Evolutionary conservation across 768 basidiomycete species (phyloP).

Genomic region (Pleurotus platypus): DNA sequence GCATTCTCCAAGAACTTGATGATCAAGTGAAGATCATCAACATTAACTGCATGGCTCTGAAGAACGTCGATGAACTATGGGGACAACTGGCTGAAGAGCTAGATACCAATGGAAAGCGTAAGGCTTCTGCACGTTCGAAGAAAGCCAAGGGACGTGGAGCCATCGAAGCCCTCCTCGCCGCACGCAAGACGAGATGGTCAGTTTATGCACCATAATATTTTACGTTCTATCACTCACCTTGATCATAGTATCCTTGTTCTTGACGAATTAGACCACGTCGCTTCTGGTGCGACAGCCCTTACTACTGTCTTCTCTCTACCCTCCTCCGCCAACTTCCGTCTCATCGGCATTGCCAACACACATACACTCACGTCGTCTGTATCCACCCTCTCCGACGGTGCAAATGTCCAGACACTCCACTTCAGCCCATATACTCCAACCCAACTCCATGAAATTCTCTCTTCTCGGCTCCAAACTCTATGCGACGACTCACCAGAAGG

Average conservation of each 20-base stretch:
- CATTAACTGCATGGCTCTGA: conserved; percentile 81
- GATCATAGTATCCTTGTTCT: conserved; percentile 65
- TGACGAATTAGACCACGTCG: conserved; percentile 85
- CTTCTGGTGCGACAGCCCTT: conserved; percentile 55
- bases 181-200: conserved; percentile 53
- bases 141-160: conserved; percentile 47
- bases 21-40: conserved; percentile 44
- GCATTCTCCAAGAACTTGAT: conserved; percentile 46
- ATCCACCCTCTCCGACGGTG: conserved; percentile 15
- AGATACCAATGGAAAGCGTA: conserved; percentile 22
- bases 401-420: conserved; percentile 62
- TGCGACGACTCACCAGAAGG: conserved; percentile 30
- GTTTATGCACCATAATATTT: conserved; percentile 10
- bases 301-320: conserved; percentile 68
- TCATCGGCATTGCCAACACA: conserved; percentile 87
- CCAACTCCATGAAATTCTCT: conserved; percentile 68
- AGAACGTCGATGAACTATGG: conserved; percentile 67
- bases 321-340: conserved; percentile 49
- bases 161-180: conserved; percentile 41
- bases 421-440: conserved; percentile 76
- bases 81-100: conserved; percentile 61
- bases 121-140: conserved; percentile 28
- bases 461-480: conserved; percentile 56
- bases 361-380: conserved; percentile 70
- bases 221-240: conserved; percentile 13